These are phyloP conservation scores for Chytriomyces confervae DNA, from an alignment of 192 early-diverging fungal species.

Conservation along the genomic window DNA sequence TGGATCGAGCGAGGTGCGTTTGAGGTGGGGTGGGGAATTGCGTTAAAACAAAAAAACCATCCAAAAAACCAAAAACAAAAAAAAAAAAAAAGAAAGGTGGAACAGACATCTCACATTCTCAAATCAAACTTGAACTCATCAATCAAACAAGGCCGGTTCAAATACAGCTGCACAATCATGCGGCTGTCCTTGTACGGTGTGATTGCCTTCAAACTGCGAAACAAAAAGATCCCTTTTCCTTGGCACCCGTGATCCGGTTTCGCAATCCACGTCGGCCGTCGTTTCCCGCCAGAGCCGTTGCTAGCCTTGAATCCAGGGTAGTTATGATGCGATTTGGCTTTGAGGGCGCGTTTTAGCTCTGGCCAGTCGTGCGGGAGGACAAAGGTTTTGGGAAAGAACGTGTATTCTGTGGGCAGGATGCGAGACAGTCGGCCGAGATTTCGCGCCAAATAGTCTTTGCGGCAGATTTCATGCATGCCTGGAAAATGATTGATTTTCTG, in stretches of 20 bases:
- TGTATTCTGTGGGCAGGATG: slow-evolving; percentile 59
- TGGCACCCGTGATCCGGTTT: slow-evolving; percentile 68
- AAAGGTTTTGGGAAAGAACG: slow-evolving; percentile 64
- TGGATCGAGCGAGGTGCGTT: not conserved
- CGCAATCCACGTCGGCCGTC: slow-evolving; percentile 52
- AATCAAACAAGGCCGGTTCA: slow-evolving; percentile 57
- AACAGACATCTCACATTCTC: slow-evolving; percentile 39
- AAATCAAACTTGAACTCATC: slow-evolving; percentile 67
- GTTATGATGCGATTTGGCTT: not conserved
- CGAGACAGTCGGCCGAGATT: slow-evolving; percentile 56
- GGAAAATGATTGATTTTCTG: slow-evolving; percentile 70
- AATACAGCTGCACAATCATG: slow-evolving; percentile 58
- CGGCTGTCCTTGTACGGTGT: slow-evolving; percentile 31
- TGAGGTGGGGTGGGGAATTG: not conserved
- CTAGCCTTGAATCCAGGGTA: not conserved
- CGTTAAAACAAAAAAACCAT: not conserved
- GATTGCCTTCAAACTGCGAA: slow-evolving; percentile 31
- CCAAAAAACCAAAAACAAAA: not conserved
- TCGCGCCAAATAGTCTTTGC: slow-evolving; percentile 63
- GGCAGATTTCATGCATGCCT: slow-evolving; percentile 69
- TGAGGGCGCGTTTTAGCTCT: slow-evolving; percentile 45
- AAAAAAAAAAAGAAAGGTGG: no score
- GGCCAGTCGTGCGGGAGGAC: slow-evolving; percentile 56
- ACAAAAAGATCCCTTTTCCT: slow-evolving; percentile 57
- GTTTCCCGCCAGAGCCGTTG: not conserved